Evolutionary conservation across 352 stramenopile genomes (phyloP), one percentile per base, ranked within the genome.

Genomic region (Phytopythium chamaehyphon): DNA sequence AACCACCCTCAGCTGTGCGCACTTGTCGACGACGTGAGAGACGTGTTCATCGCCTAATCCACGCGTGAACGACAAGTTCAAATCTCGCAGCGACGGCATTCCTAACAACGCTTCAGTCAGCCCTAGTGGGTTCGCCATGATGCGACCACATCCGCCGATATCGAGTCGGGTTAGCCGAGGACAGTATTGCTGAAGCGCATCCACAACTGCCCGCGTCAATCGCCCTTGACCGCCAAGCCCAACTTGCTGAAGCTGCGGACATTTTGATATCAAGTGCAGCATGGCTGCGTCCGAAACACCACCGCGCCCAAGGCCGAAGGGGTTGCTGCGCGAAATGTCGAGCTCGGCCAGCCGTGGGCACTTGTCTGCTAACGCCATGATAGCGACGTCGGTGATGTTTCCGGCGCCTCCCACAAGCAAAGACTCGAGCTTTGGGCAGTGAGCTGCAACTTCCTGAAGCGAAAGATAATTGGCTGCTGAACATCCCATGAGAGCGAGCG

Each of bases 321-420:
- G 78, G 54, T 87, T 89, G 51, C 78, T 89, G 18, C 67, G 65
- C 24, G 73, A 68, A 55, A 87, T 77, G 19, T 86, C 75, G 9
- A 89, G 48, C n/a, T 54, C 55, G 26, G 63, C 59, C 22, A 89
- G 66, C 9, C 31, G 10, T 8, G 47, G 16, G 40, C 71, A 89
- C 43, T 76, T 48, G 21, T 71, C 54, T 11, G 57, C 75, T 23
- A 89, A 51, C 0, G 69, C 66, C 8, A 68, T 11, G 9, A 89
- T 47, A 0, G 69, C 63, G 2, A 58, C 53, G 52, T 89, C 71
- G 5, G 68, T 69, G 28, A 87, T 39, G 11, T 69, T 77, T 19
- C 66, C 78, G 11, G 71, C 69, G 9, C 77, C 71, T 21, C 75
- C 73, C 47, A 86, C 53, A 24, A 69, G 24, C 14, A 89, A 57